Base-by-base conservation (phyloP, 148 eudicot genomes). In the Rheum nobile region DNA sequence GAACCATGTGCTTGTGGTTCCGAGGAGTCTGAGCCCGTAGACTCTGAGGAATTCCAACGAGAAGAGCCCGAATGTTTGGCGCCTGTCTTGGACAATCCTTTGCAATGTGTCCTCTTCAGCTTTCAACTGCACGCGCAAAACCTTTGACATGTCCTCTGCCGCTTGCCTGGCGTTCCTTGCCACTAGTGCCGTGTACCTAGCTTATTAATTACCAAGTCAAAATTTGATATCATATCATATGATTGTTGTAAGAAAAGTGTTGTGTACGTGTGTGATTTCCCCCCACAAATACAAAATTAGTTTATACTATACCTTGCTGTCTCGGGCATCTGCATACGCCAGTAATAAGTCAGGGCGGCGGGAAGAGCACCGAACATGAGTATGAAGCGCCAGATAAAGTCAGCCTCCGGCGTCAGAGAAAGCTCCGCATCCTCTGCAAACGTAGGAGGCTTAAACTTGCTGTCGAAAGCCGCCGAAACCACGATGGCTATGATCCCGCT, bases 1-100 rank as follows among this genome's bases (percentile, higher is more conserved):
- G 39, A 90, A 88, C 96, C 96, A 90, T 0, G 96, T 88, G 14
- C 59, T 71, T 0, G 85, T 79, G 1, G 96, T 90, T 21, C 96
- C 96, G 0, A 90, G 39, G 67, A 90, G 67, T 24, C 81, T 90
- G 4, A 84, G 68, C 0, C 96, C 96, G 22, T 90, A 86, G 44
- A 83, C 80, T 8, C 77, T 57, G 1, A 79, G 68, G 55, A 90
- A 90, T 39, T 90, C 77, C 19, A 69, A 79, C 0, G 96, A 77
- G 74, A 90, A 88, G n/a, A 90, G 72, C 0, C 96, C 90, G 31
- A 81, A 90, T 11, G 7, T 67, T 29, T 2, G 29, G 31, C 19
- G 38, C 31, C 48, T 37, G 16, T 71, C 29, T 26, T 38, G 76
- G 10, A 35, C 54, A 0, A 67, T 72, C 42, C 67, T 76, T 67